Percentiles rank a stretch among this genome's conserved stretches.
Conservation (phyloP, 2,329 filamentous ascomycete genomes). For the Acephala macrosclerotiorum region DNA sequence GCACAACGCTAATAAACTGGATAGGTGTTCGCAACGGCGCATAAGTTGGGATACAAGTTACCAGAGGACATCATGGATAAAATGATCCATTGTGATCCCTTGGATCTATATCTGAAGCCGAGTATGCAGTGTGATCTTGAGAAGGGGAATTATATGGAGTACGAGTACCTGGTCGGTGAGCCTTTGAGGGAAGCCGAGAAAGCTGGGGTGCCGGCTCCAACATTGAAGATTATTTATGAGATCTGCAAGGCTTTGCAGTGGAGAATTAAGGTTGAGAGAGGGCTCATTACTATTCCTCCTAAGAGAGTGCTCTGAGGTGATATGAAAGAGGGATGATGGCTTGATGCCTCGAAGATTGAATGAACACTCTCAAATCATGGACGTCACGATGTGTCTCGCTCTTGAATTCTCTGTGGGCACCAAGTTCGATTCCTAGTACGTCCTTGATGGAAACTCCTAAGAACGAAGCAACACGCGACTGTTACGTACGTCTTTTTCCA, state of each 20-base stretch:
- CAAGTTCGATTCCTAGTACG: too few species aligned
- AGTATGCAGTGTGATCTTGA: constrained; percentile 51
- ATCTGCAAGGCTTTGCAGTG: constrained; percentile 57
- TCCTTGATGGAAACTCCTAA: too few species aligned
- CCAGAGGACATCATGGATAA: constrained; percentile 33
- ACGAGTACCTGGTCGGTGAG: constrained; percentile 62
- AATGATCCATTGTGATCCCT: constrained; percentile 56
- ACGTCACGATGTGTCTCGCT: too few species aligned
- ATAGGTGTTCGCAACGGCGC: constrained; percentile 22
- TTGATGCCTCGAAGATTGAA: not conserved
- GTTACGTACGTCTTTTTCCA: too few species aligned
- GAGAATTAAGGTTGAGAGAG: constrained; percentile 49
- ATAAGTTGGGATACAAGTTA: constrained; percentile 31
- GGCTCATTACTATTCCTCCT: constrained; percentile 41
- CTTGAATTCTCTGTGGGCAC: too few species aligned
- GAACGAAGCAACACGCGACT: too few species aligned
- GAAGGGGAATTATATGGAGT: constrained; percentile 58
- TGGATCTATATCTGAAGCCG: constrained; percentile 50
- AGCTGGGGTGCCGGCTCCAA: constrained; percentile 56
- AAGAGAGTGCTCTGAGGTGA: constrained; percentile 17
- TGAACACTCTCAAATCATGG: too few species aligned
- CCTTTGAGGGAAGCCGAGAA: constrained; percentile 56
- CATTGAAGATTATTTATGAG: constrained; percentile 59
- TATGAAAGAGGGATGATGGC: not conserved
- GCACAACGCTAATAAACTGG: too few species aligned